Evolutionary conservation across 176 grass and related monocot species (phyloP), one percentile per base, ranked within the genome.

Genomic region (barley (Hordeum vulgare)): DNA sequence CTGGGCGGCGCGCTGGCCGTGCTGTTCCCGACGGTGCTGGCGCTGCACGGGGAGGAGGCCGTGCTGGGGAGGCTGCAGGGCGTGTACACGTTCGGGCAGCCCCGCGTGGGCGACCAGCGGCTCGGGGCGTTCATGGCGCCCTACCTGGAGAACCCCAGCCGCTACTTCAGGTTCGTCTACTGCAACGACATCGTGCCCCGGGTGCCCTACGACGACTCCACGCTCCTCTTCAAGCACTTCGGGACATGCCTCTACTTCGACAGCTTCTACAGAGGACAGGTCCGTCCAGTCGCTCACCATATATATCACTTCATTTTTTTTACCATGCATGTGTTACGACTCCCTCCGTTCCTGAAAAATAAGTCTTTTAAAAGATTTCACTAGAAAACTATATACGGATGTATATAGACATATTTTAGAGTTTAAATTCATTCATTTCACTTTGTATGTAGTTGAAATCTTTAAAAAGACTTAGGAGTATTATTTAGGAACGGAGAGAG

Each of bases 81-180:
- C 8, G 90, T 97, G 78, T 97, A 94, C 74, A 97, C 95, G 6
- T 97, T 92, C 61, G 92, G 92, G 60, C 95, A 94, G 79, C 92
- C 92, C 0, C 66, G 92, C 47, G 90, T 97, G 3, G 90, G 94
- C 5, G 80, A 97, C 86, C 40, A 27, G 71, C 39, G 53, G 39
- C 74, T 97, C 44, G 90, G 84, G 8, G 26, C 8, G 44, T 92
- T 90, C 82, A 85, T 89, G 90, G 74, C 57, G 33, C 17, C 4
- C 37, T 26, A 35, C 45, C 81, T 97, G 29, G 69, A 76, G 13
- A 80, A 35, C 9, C 88, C 88, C 6, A 49, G 29, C 40, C 81
- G 78, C 64, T 94, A 97, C 70, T 92, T 94, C 37, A 88, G 88
- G 81, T 85, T 87, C 54, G 92, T 97, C 9, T 97, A 97, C 76